phyloP scores from a whole-genome alignment of 441 rosid species.

The Jatropha podagrica region DNA sequence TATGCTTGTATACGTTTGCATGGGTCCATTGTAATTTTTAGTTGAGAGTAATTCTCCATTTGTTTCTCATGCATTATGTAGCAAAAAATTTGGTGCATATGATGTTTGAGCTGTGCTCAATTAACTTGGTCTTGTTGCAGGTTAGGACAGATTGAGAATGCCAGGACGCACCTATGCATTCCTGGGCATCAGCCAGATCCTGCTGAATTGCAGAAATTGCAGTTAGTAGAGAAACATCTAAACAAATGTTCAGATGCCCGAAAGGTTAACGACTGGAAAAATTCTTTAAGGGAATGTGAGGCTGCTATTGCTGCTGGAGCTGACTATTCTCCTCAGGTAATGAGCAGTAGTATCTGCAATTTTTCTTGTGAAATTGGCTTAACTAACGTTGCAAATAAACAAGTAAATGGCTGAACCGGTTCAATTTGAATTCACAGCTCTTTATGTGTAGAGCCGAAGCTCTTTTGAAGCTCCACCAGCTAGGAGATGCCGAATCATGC shows the following conservation, averaged over 20 bases:
- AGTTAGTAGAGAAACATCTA: slow-evolving; percentile 65
- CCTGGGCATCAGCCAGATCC: slow-evolving; percentile 60
- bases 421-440: slow-evolving; percentile 67
- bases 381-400: slow-evolving; percentile 8
- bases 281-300: slow-evolving; percentile 66
- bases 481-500: slow-evolving; percentile 64
- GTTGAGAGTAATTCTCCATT: slow-evolving; percentile 6
- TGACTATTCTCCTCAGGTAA: slow-evolving; percentile 74
- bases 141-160: slow-evolving; percentile 80
- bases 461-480: slow-evolving; percentile 63
- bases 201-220: slow-evolving; percentile 61
- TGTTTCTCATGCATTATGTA: slow-evolving; percentile 9
- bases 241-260: slow-evolving; percentile 70
- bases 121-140: slow-evolving; percentile 43
- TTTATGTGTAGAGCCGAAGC: slow-evolving; percentile 88
- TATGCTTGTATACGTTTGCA: slow-evolving; percentile 1
- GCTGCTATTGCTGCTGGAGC: slow-evolving; percentile 83
- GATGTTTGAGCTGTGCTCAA: slow-evolving; percentile 3
- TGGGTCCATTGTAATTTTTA: slow-evolving; percentile 11
- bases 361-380: slow-evolving; percentile 2
- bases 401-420: slow-evolving; percentile 41
- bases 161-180: slow-evolving; percentile 56
- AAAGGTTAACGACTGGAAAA: slow-evolving; percentile 65
- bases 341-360: slow-evolving; percentile 4
- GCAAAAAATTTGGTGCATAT: neutral